These are phyloP conservation scores for Beta macrorhiza DNA, from an alignment of 179 eudicot genomes.

Conservation along the genomic window DNA sequence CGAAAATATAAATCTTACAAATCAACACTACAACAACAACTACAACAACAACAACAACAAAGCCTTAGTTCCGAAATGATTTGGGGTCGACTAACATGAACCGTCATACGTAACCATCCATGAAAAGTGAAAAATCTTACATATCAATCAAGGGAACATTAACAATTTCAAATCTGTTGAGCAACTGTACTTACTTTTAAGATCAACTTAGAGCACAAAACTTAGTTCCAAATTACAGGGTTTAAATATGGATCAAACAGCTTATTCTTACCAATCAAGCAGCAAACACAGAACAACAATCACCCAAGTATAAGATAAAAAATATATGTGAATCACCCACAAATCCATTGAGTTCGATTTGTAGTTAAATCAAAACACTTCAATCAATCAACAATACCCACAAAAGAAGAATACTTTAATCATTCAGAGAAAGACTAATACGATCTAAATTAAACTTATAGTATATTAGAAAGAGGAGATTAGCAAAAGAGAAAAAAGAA, in stretches of 20 bases:
- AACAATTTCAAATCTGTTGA: background rate
- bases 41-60: background rate
- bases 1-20: background rate
- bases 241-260: background rate
- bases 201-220: background rate
- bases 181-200: background rate
- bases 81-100: no score
- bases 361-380: background rate
- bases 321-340: background rate
- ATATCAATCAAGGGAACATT: background rate
- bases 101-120: no score
- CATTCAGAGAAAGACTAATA: background rate
- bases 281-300: background rate
- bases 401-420: background rate
- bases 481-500: background rate
- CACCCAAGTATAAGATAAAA: background rate
- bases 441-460: background rate
- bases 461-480: no score
- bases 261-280: background rate
- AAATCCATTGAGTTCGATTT: background rate
- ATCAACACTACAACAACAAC: background rate
- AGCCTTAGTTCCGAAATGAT: no score
- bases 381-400: conserved; percentile 1
- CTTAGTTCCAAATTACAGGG: background rate
- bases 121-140: background rate